These are phyloP conservation scores for Tylopilus plumbeoviolaceoides DNA, from an alignment of 768 basidiomycete species.

Conservation along the genomic window DNA sequence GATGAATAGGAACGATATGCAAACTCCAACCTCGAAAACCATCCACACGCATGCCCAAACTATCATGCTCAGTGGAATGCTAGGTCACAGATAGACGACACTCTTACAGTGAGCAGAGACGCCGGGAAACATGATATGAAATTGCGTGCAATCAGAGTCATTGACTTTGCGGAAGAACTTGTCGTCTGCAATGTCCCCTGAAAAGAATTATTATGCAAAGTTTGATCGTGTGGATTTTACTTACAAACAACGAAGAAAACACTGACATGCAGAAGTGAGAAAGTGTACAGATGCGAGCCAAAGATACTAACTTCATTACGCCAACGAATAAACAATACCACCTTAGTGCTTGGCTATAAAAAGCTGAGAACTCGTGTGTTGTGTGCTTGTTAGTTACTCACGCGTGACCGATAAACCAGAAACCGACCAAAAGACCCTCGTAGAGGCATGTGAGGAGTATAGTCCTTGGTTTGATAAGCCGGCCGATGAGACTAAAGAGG, in stretches of 20 bases:
- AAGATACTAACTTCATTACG: conserved; percentile 68
- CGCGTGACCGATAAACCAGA: conserved; percentile 96
- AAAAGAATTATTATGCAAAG: neutral
- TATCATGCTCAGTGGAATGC: conserved; percentile 25
- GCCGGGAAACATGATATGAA: conserved; percentile 66
- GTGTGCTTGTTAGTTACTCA: conserved; percentile 34
- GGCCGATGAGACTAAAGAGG: neutral
- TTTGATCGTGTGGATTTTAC: conserved; percentile 23
- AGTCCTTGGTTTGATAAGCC: conserved; percentile 50
- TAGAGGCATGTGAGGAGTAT: conserved; percentile 78
- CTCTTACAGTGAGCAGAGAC: conserved; percentile 64
- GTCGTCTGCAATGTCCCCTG: conserved; percentile 94
- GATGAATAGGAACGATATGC: conserved; percentile 74
- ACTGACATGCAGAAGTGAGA: conserved; percentile 35
- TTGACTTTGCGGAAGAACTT: conserved; percentile 93
- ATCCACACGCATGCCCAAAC: conserved; percentile 90
- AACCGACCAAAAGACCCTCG: conserved; percentile 83
- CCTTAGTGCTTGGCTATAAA: conserved; percentile 64
- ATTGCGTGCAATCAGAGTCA: conserved; percentile 91
- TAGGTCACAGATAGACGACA: neutral
- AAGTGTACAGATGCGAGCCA: conserved; percentile 6
- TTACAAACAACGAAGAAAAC: conserved; percentile 84
- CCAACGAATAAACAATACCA: conserved; percentile 84
- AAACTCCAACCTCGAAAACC: conserved; percentile 66
- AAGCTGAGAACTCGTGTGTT: conserved; percentile 8